Evolutionary conservation across 1,284 basidiomycete genomes (phyloP).

Genomic region (Naganishia sp.): DNA sequence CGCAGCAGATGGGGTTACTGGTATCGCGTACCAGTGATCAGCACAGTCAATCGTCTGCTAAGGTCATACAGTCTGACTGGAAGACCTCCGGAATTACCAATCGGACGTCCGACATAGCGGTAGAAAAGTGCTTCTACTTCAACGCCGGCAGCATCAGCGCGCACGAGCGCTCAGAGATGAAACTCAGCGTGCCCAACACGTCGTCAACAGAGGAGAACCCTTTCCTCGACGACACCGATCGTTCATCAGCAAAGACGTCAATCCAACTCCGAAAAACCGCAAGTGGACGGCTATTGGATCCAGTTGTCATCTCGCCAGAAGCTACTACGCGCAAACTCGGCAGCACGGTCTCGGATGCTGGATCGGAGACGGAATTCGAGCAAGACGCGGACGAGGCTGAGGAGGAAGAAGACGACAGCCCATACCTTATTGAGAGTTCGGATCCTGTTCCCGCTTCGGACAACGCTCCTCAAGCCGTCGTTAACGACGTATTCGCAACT

Average conservation of each 20-base stretch:
- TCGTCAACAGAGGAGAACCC: slow-evolving; percentile 1
- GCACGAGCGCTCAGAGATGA: background rate
- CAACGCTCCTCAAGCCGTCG: background rate
- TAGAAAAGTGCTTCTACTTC: slow-evolving; percentile 5
- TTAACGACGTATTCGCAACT: background rate
- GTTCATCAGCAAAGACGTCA: background rate
- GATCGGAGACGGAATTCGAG: slow-evolving; percentile 18
- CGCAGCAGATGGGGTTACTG: slow-evolving; percentile 32
- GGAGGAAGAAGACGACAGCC: slow-evolving; percentile 25
- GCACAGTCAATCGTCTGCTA: background rate
- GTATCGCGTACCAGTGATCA: background rate
- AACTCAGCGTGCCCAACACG: background rate
- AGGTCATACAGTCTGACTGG: background rate
- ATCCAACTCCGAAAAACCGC: slow-evolving; percentile 2
- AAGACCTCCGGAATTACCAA: background rate
- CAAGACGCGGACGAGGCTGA: slow-evolving; percentile 9
- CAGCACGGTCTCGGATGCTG: background rate
- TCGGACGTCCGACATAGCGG: background rate
- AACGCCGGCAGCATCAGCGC: background rate
- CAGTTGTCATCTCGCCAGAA: slow-evolving; percentile 4
- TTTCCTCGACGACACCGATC: slow-evolving; percentile 17
- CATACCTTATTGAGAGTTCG: slow-evolving; percentile 11
- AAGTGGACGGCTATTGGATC: slow-evolving; percentile 13
- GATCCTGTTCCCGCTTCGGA: background rate
- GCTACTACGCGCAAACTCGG: background rate